These are phyloP conservation scores for Xylaria sp. DNA, from an alignment of 2,329 filamentous ascomycete species.

Conservation along the genomic window DNA sequence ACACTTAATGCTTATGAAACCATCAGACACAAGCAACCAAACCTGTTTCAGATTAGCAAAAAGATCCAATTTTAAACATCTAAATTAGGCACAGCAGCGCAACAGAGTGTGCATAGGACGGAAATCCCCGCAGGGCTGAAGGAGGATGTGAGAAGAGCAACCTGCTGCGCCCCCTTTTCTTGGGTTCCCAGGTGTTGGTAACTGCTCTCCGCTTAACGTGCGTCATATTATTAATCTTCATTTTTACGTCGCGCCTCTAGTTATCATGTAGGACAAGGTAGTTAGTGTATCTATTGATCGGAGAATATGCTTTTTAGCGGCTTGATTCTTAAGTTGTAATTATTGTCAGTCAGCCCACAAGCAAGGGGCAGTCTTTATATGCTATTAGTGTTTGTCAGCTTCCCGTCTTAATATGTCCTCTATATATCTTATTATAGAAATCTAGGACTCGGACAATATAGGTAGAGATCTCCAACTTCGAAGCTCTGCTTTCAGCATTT, in stretches of 20 bases:
- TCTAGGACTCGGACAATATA: background rate
- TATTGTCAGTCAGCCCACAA: background rate
- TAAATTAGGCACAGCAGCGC: background rate
- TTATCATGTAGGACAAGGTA: background rate
- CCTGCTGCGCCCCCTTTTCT: background rate
- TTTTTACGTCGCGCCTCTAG: background rate
- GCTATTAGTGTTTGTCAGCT: background rate
- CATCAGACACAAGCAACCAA: background rate
- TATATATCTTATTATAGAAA: constrained; percentile 12
- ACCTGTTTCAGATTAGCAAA: constrained; percentile 25
- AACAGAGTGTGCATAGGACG: too few relatives aligned
- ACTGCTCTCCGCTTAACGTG: background rate
- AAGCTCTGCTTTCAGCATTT: background rate
- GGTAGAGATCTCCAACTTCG: background rate
- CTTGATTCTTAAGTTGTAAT: background rate
- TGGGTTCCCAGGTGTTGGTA: background rate
- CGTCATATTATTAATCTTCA: background rate
- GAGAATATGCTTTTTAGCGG: background rate
- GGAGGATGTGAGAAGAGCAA: background rate
- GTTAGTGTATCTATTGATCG: background rate
- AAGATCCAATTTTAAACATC: constrained; percentile 22
- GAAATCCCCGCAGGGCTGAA: constrained; percentile 29
- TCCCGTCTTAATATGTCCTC: background rate
- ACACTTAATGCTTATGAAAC: background rate
- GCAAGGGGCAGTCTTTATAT: background rate